These are phyloP conservation scores for Rhizophora apiculata DNA, from an alignment of 345 rosid genomes.

Conservation along the genomic window DNA sequence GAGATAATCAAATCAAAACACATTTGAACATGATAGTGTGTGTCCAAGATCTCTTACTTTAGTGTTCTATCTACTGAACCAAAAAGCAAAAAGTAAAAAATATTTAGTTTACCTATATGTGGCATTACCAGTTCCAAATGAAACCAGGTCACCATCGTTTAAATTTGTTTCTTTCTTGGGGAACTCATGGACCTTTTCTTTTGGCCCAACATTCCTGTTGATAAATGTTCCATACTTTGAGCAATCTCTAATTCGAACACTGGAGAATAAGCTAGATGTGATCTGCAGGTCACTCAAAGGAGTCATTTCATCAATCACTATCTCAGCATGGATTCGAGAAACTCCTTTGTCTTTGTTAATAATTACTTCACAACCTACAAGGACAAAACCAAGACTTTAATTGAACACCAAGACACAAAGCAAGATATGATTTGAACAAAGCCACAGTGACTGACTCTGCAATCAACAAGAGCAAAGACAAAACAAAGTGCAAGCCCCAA, in stretches of 20 bases:
- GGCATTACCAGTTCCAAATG: constrained; percentile 86
- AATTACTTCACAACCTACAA: constrained; percentile 79
- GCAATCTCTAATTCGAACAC: constrained; percentile 60
- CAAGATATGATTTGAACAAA: too few species aligned
- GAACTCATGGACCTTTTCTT: constrained; percentile 60
- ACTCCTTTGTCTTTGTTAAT: constrained; percentile 82
- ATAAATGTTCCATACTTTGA: constrained; percentile 90
- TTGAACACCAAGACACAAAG: too few species aligned
- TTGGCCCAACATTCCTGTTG: constrained; percentile 40
- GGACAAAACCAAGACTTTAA: too few species aligned
- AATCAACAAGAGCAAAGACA: too few species aligned
- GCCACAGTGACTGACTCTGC: too few species aligned
- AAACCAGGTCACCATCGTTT: constrained; percentile 63
- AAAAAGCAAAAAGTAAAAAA: neutral
- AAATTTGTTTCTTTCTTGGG: constrained; percentile 56
- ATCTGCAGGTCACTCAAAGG: constrained; percentile 21
- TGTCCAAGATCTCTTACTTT: neutral
- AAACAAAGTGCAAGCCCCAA: too few species aligned
- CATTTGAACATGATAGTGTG: neutral
- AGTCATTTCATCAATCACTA: constrained; percentile 54
- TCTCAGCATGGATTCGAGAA: constrained; percentile 81
- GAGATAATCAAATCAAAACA: neutral
- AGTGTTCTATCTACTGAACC: neutral
- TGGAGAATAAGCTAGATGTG: constrained; percentile 26
- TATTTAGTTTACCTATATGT: constrained; percentile 52